Evolutionary conservation across 495 filamentous ascomycete species (phyloP), one percentile per base, ranked within the genome.

Genomic region (Stereocaulon alpinum): DNA sequence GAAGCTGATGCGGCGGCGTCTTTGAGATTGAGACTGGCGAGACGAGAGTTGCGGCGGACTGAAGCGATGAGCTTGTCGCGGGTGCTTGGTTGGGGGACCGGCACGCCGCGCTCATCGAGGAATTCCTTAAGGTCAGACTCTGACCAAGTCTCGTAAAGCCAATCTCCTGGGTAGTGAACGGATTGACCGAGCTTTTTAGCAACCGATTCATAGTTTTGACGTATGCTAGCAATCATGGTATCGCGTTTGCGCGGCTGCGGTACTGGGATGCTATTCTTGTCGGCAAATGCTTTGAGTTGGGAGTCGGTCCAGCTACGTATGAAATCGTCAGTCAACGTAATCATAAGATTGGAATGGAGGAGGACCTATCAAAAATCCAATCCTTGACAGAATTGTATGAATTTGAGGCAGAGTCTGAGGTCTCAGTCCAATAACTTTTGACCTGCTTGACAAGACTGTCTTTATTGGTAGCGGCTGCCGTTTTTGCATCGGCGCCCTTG

Each of bases 281-380:
- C 91, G 49, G 89, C 81, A 78, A 96, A 96, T 14, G 89, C 77
- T 77, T 98, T 97, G 59, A 98, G 76, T 67, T 92, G 86, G 40
- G 85, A 88, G 48, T 91, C 87, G 60, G 83, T 81, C 87, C 87
- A 90, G 64, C 87, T 90, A 64, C 49, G 63, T 64, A 42, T 10
- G 40, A 40, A 9, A 37, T 24, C 24, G 64, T 59, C 30, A 61
- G 54, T 55, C 65, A 74, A 55, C 64, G 64, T 30, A 56, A 57
- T 56, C 30, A 51, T 34, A 15, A 43, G 20, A 34, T 55, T 40
- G 58, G 22, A 56, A 40, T 32, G 18, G 57, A 47, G 47, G 30
- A 53, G 30, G 53, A 97, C 78, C 80, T 87, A 72, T 97, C 90
- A 72, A 98, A 88, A 62, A 98, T 86, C 93, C 93, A 98, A 63